A percentile compares a stretch with the other conserved stretches of the same genome.
Evolutionary conservation across 106 monocot genomes (phyloP).

Genomic region (Acorus calamus): DNA sequence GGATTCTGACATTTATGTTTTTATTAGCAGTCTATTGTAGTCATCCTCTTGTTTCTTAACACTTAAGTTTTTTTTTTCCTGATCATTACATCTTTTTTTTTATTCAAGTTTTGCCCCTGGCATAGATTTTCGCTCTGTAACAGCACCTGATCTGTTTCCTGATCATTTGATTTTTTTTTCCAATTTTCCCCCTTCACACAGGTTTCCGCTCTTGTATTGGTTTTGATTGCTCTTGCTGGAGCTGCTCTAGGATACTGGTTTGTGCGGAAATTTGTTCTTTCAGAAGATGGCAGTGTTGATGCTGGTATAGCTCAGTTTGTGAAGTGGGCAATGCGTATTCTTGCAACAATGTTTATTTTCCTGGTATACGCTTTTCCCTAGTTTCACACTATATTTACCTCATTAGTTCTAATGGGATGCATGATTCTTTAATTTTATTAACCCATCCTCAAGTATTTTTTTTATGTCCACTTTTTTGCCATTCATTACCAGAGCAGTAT

Average conservation of each 20-base stretch:
- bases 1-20: too few species aligned
- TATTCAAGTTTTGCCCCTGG: not conserved
- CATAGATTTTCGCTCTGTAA: slow-evolving; percentile 73
- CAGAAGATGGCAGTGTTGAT: slow-evolving; percentile 79
- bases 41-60: not conserved
- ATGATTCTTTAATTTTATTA: not conserved
- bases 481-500: slow-evolving; percentile 54
- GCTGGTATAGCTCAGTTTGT: slow-evolving; percentile 74
- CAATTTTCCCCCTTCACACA: slow-evolving; percentile 10
- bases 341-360: slow-evolving; percentile 42
- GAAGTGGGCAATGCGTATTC: slow-evolving; percentile 76
- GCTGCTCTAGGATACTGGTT: slow-evolving; percentile 92
- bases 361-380: slow-evolving; percentile 36
- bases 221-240: slow-evolving; percentile 53
- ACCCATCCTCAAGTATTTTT: not conserved
- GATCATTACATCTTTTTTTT: not conserved
- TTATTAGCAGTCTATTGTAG: too few species aligned
- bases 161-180: not conserved
- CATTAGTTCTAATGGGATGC: not conserved
- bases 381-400: not conserved
- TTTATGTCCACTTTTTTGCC: not conserved
- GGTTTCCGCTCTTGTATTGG: slow-evolving; percentile 76
- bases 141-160: not conserved
- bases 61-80: not conserved
- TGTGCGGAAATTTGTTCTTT: slow-evolving; percentile 77